A percentile compares a stretch with the other conserved stretches of the same genome.
phyloP scores from a whole-genome alignment of 768 basidiomycete species.

The Clitopilus hobsonii region DNA sequence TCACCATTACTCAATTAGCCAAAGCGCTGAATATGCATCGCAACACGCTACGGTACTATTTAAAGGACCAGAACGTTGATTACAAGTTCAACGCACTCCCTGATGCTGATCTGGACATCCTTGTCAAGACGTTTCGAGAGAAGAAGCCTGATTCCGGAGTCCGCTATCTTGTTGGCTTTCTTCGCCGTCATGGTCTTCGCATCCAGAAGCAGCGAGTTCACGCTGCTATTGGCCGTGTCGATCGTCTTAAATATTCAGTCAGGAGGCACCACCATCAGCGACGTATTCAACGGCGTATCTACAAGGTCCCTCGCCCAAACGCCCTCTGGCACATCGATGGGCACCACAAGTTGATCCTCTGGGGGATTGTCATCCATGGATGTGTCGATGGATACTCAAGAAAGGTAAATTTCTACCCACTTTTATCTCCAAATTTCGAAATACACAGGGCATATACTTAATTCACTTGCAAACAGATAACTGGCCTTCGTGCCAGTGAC shows the following conservation, averaged over 20 bases:
- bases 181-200: slow-evolving; percentile 18
- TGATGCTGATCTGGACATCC: background rate
- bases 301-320: slow-evolving; percentile 17
- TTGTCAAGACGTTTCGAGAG: background rate
- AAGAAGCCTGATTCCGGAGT: slow-evolving; percentile 18
- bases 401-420: slow-evolving; percentile 11
- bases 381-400: slow-evolving; percentile 18
- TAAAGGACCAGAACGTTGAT: background rate
- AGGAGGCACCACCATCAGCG: slow-evolving; percentile 9
- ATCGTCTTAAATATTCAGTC: slow-evolving; percentile 16
- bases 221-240: slow-evolving; percentile 17
- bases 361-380: slow-evolving; percentile 24
- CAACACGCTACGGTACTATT: background rate
- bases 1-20: background rate
- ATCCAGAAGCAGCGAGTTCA: slow-evolving; percentile 19
- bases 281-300: slow-evolving; percentile 15
- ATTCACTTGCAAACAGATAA: slow-evolving; percentile 5
- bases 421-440: background rate
- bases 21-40: background rate
- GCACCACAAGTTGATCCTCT: slow-evolving; percentile 28
- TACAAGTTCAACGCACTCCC: background rate
- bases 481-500: slow-evolving; percentile 17
- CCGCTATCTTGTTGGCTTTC: slow-evolving; percentile 21
- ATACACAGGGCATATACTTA: background rate
- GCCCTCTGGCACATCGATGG: slow-evolving; percentile 28